Base-by-base conservation (phyloP, 352 stramenopile genomes). In the Aphanomyces astaci region DNA sequence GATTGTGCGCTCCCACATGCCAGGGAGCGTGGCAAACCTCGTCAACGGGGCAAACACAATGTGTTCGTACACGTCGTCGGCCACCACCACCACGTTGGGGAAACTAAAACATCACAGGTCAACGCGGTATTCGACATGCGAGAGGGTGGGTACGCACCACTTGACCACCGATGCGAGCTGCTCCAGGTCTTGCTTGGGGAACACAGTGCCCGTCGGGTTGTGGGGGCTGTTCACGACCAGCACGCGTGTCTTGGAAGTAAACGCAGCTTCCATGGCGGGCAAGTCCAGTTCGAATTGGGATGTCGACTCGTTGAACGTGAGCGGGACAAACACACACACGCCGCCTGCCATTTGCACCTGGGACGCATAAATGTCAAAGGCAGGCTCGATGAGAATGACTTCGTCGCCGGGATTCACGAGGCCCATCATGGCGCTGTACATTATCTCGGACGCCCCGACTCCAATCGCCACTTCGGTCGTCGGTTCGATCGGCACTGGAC, bases 131-230 rank as follows among this genome's bases (percentile, higher is more conserved):
- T 39, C 2, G 36, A 13, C 22, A 52, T 30, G 17, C 7, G 7
- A 2, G 22, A 24, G 4, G n/a, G 75, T 73, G 10, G 76, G 65
- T 45, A 97, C 82, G 51, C 96, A 85, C 66, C 91, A 84, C 4
- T 75, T 36, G 56, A 77, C 79, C 19, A 87, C 51, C 24, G 72
- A 25, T 24, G 96, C 91, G 73, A 99, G 96, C 24, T 83, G 72
- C 65, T 97, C 79, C 57, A 99, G 91, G 79, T 99, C 97, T 13
- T 76, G 67, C 33, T 75, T 66, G 25, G 90, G 94, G 74, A 99
- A 99, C 48, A 99, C 90, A 70, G 99, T 99, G 32, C 97, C 97
- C 49, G 97, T 99, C 11, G 97, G 97, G 77, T 99, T 99, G 86
- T 99, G 97, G 36, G 97, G 97, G 64, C 96, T 98, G 84, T 99